Base-by-base conservation (phyloP, 441 rosid species). In the Breynia disticha region DNA sequence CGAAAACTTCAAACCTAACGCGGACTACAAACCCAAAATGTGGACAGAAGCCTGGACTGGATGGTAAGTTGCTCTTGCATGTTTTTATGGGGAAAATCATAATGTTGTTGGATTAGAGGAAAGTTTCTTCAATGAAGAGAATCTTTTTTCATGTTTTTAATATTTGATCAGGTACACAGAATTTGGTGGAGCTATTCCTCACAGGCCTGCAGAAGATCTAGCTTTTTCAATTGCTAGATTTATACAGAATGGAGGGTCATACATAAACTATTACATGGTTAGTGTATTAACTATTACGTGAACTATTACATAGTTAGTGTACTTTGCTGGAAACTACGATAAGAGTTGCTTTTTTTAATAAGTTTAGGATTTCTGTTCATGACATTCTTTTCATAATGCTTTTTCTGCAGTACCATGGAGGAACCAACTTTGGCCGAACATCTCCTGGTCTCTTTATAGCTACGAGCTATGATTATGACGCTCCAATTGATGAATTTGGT, bases 41-140 rank as follows among this genome's bases (percentile, higher is more conserved):
- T 93, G 97, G 96, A 93, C 98, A 0, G 96, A 93, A 68, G 89
- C 85, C 50, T 93, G 97, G 98, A 84, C 90, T 52, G 97, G 96
- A 63, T 93, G 98, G 98, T 93, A 77, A 75, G n/a, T n/a, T n/a
- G n/a, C n/a, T n/a, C n/a, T 24, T 24, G 32, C 32, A 24, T 24
- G 7, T 24, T 24, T 24, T 24, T 24, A 28, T 21, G 7, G 14
- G 12, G 16, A 59, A 16, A 32, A 13, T 35, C 17, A 17, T 12
- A 16, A 13, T 47, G 15, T 45, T 45, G 22, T 41, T 1, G 1
- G 10, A 41, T 41, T 41, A 11, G 2, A 9, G 44, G 44, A 41
- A 41, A 11, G 15, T 41, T 41, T 41, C 44, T 41, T 49, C 35
- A 11, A 54, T 19, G 43, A 19, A 3, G 6, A 32, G 37, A 28